Conservation (phyloP, 2,329 filamentous ascomycete genomes). For the Penicillium glabrum region DNA sequence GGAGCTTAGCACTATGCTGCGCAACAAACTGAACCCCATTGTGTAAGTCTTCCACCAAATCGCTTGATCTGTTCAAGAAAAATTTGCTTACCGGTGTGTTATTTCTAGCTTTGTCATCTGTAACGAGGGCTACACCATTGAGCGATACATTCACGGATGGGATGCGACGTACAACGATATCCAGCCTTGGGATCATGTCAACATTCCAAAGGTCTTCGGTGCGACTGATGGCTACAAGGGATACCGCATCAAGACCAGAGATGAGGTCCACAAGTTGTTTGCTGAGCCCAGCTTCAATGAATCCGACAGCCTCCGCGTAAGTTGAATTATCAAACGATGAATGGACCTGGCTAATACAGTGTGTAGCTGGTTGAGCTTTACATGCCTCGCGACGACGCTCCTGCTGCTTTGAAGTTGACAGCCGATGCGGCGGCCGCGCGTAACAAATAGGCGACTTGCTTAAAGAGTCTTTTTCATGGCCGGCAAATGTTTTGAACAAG, state of each 20-base stretch:
- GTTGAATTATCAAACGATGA: constrained; percentile 3
- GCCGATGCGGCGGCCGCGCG: constrained; percentile 69
- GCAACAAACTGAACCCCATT: constrained; percentile 71
- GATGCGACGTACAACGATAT: constrained; percentile 80
- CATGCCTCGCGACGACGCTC: constrained; percentile 78
- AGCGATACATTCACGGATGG: constrained; percentile 84
- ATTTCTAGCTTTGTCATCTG: constrained; percentile 67
- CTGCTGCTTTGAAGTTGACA: constrained; percentile 66
- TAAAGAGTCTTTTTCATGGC: neutral
- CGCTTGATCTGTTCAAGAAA: neutral
- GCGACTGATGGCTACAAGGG: constrained; percentile 60
- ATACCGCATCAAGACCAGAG: constrained; percentile 67
- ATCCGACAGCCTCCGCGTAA: constrained; percentile 47
- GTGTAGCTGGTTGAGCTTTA: constrained; percentile 77
- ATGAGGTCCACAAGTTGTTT: constrained; percentile 67
- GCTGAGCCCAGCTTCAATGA: constrained; percentile 62
- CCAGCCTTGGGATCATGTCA: constrained; percentile 69
- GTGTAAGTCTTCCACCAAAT: constrained; percentile 55
- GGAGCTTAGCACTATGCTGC: constrained; percentile 80
- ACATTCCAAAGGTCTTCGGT: constrained; percentile 67
- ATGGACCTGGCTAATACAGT: constrained; percentile 21
- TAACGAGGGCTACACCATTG: constrained; percentile 88
- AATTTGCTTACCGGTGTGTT: neutral
- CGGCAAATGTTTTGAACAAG: neutral
- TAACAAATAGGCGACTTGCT: constrained; percentile 47